Base-by-base conservation (phyloP, 2,329 filamentous ascomycete genomes). In the Camptophora hylomeconis region DNA sequence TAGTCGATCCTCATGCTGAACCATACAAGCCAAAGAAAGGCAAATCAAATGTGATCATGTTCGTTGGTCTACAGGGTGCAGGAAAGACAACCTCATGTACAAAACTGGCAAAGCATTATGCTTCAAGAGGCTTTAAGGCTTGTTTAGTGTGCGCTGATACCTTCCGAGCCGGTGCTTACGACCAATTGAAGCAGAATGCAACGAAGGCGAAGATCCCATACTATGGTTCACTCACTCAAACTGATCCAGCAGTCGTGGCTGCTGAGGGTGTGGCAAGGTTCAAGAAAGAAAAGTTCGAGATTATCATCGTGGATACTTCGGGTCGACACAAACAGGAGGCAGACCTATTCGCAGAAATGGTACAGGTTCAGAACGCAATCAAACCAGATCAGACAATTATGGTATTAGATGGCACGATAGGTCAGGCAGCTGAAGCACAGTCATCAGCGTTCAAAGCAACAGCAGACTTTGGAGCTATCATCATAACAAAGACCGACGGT, bases 191-290 rank as follows among this genome's bases (percentile, higher is more conserved):
- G 62, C 89, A 98, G 60, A 98, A 98, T 53, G 89, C 89, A 2
- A 95, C 84, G 18, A 98, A 95, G 57, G 89, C 89, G 28, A 95
- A 95, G 63, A 95, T 98, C 29, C 89, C 89, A 7, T 98, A 98
- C 67, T 98, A 92, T 53, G 89, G 89, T 47, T 92, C 82, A 33
- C 65, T 98, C 40, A 98, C 87, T 3, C 84, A 98, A 60, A 94
- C 86, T 5, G 89, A 98, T 50, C 89, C 89, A 0, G 84, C 87
- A 1, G 76, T 84, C 5, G 89, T 98, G 11, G 87, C 89, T 0
- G 72, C 75, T n/a, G 86, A 94, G 44, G 89, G 89, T 59, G 89
- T 98, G 17, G 84, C 93, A 25, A 92, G 95, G 58, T 98, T 98
- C 67, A 94, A 93, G 63, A 95, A 94, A 65, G 89, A 98, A 61